phyloP scores from a whole-genome alignment of 345 rosid genomes.

The Schrenkiella parvula region DNA sequence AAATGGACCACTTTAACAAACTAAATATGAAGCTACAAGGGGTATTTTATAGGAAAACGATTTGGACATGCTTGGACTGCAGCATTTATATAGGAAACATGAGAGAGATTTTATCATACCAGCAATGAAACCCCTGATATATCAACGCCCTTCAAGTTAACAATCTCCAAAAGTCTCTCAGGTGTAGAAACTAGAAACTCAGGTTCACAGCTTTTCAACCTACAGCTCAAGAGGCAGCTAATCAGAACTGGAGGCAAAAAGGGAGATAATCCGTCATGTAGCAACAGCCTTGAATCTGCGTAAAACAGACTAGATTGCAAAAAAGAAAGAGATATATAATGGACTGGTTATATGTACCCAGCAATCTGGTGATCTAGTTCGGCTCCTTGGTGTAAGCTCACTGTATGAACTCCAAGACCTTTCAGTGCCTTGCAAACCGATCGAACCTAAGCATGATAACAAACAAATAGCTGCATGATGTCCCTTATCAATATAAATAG shows the following conservation, averaged over 20 bases:
- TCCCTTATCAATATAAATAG: not conserved
- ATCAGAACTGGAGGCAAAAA: conserved; percentile 6
- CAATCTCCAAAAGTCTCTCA: conserved; percentile 80
- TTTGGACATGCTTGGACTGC: not conserved
- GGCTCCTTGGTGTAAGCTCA: conserved; percentile 77
- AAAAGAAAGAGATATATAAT: not conserved
- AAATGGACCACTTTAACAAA: no score
- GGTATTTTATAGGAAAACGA: no score
- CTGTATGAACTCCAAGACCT: conserved; percentile 76
- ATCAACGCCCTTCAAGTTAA: conserved; percentile 63
- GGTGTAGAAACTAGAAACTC: conserved; percentile 90
- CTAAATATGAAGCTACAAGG: not conserved
- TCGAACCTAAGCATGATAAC: conserved; percentile 52
- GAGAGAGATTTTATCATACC: conserved; percentile 40
- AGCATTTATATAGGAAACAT: not conserved
- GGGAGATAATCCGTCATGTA: not conserved
- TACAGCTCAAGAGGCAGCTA: conserved; percentile 27
- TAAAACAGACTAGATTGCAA: not conserved
- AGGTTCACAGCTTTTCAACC: conserved; percentile 80
- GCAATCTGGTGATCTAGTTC: conserved; percentile 70
- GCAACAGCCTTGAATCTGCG: not conserved
- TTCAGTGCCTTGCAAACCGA: conserved; percentile 76
- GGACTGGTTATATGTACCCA: conserved; percentile 45
- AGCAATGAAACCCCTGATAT: conserved; percentile 66
- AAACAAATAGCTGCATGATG: not conserved